These are phyloP conservation scores for Myriosclerotinia scirpicola DNA, from an alignment of 2,329 filamentous ascomycete genomes.

Conservation along the genomic window DNA sequence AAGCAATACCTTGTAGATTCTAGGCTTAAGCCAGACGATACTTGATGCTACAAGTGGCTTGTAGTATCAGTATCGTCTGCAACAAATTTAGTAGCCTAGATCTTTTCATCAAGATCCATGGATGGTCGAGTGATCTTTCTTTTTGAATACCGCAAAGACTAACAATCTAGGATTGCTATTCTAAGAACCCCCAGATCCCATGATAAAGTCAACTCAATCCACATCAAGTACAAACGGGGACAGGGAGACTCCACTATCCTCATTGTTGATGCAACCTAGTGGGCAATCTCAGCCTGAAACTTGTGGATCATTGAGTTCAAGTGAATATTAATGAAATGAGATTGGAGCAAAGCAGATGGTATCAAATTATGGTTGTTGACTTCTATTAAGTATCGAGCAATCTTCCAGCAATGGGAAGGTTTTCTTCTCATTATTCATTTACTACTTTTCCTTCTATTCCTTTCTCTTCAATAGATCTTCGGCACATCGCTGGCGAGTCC, in stretches of 20 bases:
- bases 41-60: not conserved
- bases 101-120: not conserved
- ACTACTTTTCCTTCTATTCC: slow-evolving; percentile 21
- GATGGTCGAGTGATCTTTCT: too few relatives aligned
- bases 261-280: slow-evolving; percentile 2
- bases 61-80: not conserved
- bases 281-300: slow-evolving; percentile 20
- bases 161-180: not conserved
- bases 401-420: not conserved
- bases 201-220: not conserved
- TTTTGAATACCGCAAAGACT: not conserved
- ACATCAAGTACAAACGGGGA: slow-evolving; percentile 25
- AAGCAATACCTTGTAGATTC: not conserved
- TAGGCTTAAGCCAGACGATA: slow-evolving; percentile 1
- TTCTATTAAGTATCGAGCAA: slow-evolving; percentile 22
- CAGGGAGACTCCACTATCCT: slow-evolving; percentile 25
- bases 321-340: not conserved
- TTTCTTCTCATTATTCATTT: slow-evolving; percentile 11
- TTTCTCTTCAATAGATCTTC: slow-evolving; percentile 23
- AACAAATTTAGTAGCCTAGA: not conserved
- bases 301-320: slow-evolving; percentile 1
- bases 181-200: not conserved
- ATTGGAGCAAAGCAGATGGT: slow-evolving; percentile 6
- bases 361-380: not conserved
- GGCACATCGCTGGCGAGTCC: slow-evolving; percentile 34